Base-by-base conservation (phyloP, 306 rosid genomes). In the Rosa chinensis region DNA sequence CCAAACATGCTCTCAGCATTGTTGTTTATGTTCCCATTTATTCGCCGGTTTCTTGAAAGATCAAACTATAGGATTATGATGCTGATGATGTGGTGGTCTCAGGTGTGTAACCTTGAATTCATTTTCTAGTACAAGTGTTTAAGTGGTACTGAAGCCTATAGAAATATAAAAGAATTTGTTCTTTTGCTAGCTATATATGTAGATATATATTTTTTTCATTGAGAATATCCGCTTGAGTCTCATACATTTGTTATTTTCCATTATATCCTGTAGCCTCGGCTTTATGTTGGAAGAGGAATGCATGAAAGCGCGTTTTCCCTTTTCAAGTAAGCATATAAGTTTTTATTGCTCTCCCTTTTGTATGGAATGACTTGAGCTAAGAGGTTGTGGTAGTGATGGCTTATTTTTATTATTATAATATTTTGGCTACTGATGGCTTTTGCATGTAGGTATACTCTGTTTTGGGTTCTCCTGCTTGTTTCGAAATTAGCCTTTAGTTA, bases 211-310 rank as follows among this genome's bases (percentile, higher is more conserved):
- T 6, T 6, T 56, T n/a, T 80, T 63, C 61, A 61, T 68, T 59
- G 32, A 28, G 68, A 44, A 44, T 74, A 69, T 35, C 56, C 1
- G 4, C 70, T 40, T 44, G n/a, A 0, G n/a, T 45, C 28, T 43
- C 37, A 83, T 72, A 16, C 63, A 53, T 53, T 39, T 72, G 45
- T 35, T 39, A 37, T 66, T 66, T 3, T 66, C 45, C 72, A 48
- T 32, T 56, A 55, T 59, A 73, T 82, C 61, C 84, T 80, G 66
- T 88, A 95, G 99, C 90, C 99, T 77, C 97, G 92, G 61, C 97
- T 95, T 79, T 95, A 92, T 79, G 99, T 95, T 81, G 99, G 99
- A 79, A 92, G 99, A 88, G 98, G 96, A 89, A 95, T 95, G 98
- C 99, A 95, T 74, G 99, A 95, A 85, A 94, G 99, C 83, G 47